Evolutionary conservation across 768 basidiomycete species (phyloP), one percentile per base, ranked within the genome.

Genomic region (Saitozyma podzolica): DNA sequence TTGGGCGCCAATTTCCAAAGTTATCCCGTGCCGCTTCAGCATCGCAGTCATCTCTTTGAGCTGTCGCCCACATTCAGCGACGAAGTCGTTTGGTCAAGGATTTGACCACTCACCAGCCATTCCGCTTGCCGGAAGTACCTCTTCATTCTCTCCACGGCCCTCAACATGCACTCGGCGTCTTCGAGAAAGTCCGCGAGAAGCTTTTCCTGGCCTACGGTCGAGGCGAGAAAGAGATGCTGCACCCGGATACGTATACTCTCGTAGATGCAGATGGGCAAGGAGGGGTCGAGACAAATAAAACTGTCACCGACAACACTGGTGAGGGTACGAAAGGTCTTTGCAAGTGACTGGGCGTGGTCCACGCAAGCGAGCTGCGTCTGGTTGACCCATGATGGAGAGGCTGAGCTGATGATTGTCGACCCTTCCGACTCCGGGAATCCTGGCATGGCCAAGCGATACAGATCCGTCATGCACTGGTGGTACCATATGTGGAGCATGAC

Each of bases 401-500:
- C 47, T 14, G 17, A 17, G 17, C 14, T 17, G 14, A 48, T 14
- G 2, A 14, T 3, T 17, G 47, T 17, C 19, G 47, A 17, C 3
- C 19, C 47, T 48, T 14, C 14, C 14, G 47, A 48, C 19, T 48
- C 47, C 14, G 47, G 47, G 6, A 48, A 48, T 2, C 47, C 47
- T 48, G 47, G 47, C 47, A 48, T 48, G 17, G 47, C 19, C 14
- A 48, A 14, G 3, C 47, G 47, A 14, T 14, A 17, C 14, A 48
- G 6, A 6, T 48, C 47, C 14, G 47, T 14, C 47, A 48, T 48
- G 47, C 47, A 14, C 19, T 48, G 47, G 47, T 48, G 47, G 17
- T 48, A 48, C 47, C 47, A 48, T 17, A 48, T 14, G 47, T 48
- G 47, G 47, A 48, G 47, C 47, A 48, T 48, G 47, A 48, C 47